Evolutionary conservation across 1,139 yeast species (phyloP), one percentile per base, ranked within the genome.

Genomic region (Candida pseudoviswanathii): DNA sequence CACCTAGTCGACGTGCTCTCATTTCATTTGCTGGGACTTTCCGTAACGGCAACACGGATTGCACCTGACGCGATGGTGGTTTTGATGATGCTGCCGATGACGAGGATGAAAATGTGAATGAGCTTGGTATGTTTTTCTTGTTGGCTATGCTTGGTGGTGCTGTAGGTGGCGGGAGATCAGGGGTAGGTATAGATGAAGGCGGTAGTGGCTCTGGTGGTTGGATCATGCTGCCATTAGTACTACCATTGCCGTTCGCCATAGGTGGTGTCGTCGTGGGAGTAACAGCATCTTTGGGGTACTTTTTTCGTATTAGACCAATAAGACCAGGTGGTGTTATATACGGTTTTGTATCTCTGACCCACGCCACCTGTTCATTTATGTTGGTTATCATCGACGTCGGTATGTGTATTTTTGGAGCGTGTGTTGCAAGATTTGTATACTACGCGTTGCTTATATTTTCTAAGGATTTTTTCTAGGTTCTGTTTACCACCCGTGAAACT

Each of bases 271-370:
- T 5, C 2, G 40, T 22, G 22, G 29, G 37, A 9, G 37, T 16
- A 9, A 36, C 10, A 6, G 26, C 8, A 27, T 31, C 44, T 41
- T 45, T 42, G 7, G 54, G 49, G 43, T 61, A 63, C 6, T 55
- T 49, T 33, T 57, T 64, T 10, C 62, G 55, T 31, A 56, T 33
- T 27, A 47, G 44, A 26, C 43, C 40, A 8, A 55, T 34, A 7
- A 43, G 32, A 7, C 33, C 36, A 21, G 41, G 41, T 1, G 53
- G 33, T 22, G 58, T 58, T 44, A 52, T 34, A 41, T 56, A 49
- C 1, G 58, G 58, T 29, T 48, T 51, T 16, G 40, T 40, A 27
- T 31, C 26, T 5, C 46, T 42, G 24, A 58, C 41, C 63, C 63
- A 61, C 10, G 46, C 50, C 22, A 54, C 45, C 16, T 58, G 59